A percentile compares a stretch with the other conserved stretches of the same genome.
Conservation (phyloP, 441 rosid species). For the Manihot esculenta region DNA sequence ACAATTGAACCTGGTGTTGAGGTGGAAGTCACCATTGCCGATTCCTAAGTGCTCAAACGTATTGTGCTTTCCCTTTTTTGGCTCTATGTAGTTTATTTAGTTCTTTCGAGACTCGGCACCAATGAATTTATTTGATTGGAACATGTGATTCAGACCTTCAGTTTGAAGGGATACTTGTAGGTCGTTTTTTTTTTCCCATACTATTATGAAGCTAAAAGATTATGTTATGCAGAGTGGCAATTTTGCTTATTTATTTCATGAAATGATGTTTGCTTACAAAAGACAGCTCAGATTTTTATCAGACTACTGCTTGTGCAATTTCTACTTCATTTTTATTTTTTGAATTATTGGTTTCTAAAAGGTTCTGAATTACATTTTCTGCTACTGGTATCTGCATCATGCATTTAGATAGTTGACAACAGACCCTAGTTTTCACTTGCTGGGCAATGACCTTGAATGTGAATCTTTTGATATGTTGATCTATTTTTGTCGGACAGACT, state of each 20-base stretch:
- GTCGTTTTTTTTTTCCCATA: slow-evolving; percentile 17
- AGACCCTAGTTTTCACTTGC: too few relatives aligned
- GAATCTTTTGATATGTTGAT: too few relatives aligned
- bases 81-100: slow-evolving; percentile 13
- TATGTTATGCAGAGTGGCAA: slow-evolving; percentile 15
- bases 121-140: slow-evolving; percentile 10
- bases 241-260: slow-evolving; percentile 21
- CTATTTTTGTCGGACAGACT: too few relatives aligned
- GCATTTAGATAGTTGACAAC: too few relatives aligned
- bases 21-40: slow-evolving; percentile 47
- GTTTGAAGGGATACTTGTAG: slow-evolving; percentile 13
- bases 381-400: too few relatives aligned
- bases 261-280: not conserved
- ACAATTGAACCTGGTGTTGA: slow-evolving; percentile 50
- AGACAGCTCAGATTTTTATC: too few relatives aligned
- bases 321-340: too few relatives aligned
- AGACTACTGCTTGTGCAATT: too few relatives aligned
- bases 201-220: slow-evolving; percentile 15
- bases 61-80: slow-evolving; percentile 9
- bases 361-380: too few relatives aligned
- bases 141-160: slow-evolving; percentile 10
- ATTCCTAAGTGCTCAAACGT: slow-evolving; percentile 30
- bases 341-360: too few relatives aligned
- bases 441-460: too few relatives aligned
- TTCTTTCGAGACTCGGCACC: slow-evolving; percentile 12